These are phyloP conservation scores for Funneliformis mosseae DNA, from an alignment of 192 early-diverging fungal genomes.

Conservation along the genomic window DNA sequence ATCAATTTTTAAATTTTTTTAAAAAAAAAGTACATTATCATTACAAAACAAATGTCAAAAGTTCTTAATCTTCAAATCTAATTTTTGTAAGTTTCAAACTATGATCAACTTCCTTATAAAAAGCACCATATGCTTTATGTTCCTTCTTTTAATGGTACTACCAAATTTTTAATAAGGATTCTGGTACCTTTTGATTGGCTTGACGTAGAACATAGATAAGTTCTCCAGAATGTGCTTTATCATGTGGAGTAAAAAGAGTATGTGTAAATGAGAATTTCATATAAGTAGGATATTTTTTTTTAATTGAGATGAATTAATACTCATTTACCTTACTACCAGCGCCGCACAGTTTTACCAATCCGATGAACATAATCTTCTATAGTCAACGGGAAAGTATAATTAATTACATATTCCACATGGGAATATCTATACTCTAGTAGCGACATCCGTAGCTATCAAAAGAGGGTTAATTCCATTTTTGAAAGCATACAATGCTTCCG, in stretches of 20 bases:
- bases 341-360: conserved; percentile 94
- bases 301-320: neutral
- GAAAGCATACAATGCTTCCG: conserved; percentile 78
- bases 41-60: no score
- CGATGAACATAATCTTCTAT: conserved; percentile 93
- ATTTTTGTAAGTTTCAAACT: conserved; percentile 89
- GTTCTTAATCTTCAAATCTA: conserved; percentile 63
- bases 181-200: conserved; percentile 84
- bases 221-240: conserved; percentile 86
- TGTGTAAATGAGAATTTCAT: conserved; percentile 62
- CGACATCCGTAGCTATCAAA: conserved; percentile 94
- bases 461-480: conserved; percentile 79
- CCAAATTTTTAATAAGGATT: conserved; percentile 91
- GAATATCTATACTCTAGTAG: conserved; percentile 84
- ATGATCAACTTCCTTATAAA: conserved; percentile 88
- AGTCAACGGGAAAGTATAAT: conserved; percentile 95
- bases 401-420: conserved; percentile 95
- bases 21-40: no score
- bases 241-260: conserved; percentile 89
- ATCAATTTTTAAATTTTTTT: no score
- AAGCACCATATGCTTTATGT: conserved; percentile 92
- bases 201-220: conserved; percentile 91
- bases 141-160: conserved; percentile 96
- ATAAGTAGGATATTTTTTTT: conserved; percentile 27
- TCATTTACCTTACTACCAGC: conserved; percentile 74